Evolutionary conservation across 352 stramenopile genomes (phyloP).

Genomic region (Pilasporangium apinafurcum): DNA sequence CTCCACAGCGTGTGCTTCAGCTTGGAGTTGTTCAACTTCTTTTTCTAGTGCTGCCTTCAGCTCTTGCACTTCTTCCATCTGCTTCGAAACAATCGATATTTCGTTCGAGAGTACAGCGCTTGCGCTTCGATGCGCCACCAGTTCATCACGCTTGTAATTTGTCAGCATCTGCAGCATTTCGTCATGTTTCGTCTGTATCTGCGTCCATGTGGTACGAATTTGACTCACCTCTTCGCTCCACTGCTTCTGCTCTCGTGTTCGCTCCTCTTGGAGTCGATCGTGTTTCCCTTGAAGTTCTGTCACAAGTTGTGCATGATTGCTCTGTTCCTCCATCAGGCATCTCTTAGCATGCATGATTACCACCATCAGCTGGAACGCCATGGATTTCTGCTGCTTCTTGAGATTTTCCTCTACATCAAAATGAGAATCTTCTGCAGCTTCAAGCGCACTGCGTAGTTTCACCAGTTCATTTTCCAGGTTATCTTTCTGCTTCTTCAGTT

Average conservation of each 20-base stretch:
- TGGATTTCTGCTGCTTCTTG: conserved; percentile 49
- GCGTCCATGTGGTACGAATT: conserved; percentile 23
- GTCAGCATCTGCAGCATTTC: conserved; percentile 71
- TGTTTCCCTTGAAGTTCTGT: conserved; percentile 5
- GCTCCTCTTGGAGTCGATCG: conserved; percentile 10
- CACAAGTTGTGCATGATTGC: not conserved
- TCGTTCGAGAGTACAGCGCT: conserved; percentile 73
- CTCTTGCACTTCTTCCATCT: conserved; percentile 72
- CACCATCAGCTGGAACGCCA: conserved; percentile 42
- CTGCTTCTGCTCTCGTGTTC: conserved; percentile 17
- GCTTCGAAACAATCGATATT: conserved; percentile 57
- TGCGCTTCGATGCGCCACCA: conserved; percentile 64
- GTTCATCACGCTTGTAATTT: conserved; percentile 76
- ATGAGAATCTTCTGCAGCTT: conserved; percentile 69
- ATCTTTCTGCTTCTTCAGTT: conserved; percentile 74
- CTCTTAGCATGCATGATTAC: conserved; percentile 35
- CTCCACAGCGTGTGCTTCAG: conserved; percentile 50
- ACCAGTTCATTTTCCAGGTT: conserved; percentile 49
- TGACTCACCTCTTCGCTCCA: conserved; percentile 18
- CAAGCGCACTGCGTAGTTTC: conserved; percentile 37
- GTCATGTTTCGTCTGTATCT: conserved; percentile 29
- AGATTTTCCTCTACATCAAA: conserved; percentile 58
- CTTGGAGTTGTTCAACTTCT: conserved; percentile 53
- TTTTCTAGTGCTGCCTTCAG: conserved; percentile 45
- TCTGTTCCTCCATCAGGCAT: conserved; percentile 12